Conservation (phyloP, 2,329 filamentous ascomycete species). For the Whalleya microplaca region DNA sequence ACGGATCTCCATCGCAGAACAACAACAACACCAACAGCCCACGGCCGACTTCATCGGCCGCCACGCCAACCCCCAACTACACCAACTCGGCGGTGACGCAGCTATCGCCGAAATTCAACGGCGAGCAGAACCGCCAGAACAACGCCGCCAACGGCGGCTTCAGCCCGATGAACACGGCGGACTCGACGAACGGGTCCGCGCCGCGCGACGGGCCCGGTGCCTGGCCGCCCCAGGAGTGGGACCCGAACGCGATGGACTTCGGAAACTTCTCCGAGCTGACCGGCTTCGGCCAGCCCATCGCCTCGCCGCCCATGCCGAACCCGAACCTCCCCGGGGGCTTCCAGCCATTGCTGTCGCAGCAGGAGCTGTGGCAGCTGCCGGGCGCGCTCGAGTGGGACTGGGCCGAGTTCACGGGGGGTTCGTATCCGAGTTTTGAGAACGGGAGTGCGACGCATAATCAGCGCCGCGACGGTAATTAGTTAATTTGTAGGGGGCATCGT, state of each 20-base stretch:
- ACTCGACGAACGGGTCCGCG: slow-evolving; percentile 46
- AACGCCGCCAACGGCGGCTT: slow-evolving; percentile 38
- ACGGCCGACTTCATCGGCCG: slow-evolving; percentile 27
- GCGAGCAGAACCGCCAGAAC: slow-evolving; percentile 38
- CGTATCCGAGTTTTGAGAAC: slow-evolving; percentile 67
- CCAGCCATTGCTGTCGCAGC: slow-evolving; percentile 86
- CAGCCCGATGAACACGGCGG: slow-evolving; percentile 45
- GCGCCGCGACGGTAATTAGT: background rate
- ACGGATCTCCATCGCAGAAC: background rate
- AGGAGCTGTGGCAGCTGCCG: slow-evolving; percentile 93
- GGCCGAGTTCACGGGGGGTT: slow-evolving; percentile 69
- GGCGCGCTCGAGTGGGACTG: slow-evolving; percentile 94
- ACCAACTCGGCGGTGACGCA: slow-evolving; percentile 30
- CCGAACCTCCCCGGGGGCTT: slow-evolving; percentile 45
- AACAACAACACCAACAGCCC: slow-evolving; percentile 22
- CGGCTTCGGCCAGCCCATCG: slow-evolving; percentile 44
- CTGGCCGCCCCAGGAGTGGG: slow-evolving; percentile 52
- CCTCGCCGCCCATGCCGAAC: slow-evolving; percentile 25
- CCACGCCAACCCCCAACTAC: slow-evolving; percentile 38
- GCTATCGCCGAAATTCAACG: slow-evolving; percentile 39
- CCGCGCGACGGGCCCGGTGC: slow-evolving; percentile 48
- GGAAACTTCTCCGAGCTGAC: slow-evolving; percentile 51
- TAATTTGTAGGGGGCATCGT: background rate
- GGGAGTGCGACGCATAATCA: slow-evolving; percentile 44
- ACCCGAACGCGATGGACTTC: slow-evolving; percentile 44